Evolutionary conservation across 176 grass and related monocot genomes (phyloP).

Genomic region (Neostapfia colusana): DNA sequence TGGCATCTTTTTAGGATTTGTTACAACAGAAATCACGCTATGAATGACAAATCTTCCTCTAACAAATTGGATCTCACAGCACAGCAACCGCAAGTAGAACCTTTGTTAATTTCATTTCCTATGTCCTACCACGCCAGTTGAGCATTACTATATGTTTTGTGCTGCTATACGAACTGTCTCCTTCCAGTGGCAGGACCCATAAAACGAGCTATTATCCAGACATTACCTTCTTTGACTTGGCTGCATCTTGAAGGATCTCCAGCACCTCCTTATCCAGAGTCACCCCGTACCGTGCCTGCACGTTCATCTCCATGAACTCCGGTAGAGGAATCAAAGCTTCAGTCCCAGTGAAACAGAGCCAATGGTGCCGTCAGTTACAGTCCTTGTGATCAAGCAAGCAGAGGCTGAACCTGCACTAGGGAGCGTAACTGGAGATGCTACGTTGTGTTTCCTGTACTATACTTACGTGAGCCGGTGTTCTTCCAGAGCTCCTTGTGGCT

Average conservation of each 20-base stretch:
- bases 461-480: slow-evolving; percentile 55
- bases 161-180: no score
- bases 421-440: not conserved
- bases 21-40: slow-evolving; percentile 9
- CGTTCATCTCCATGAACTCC: slow-evolving; percentile 83
- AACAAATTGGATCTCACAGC: not conserved
- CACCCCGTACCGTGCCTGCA: slow-evolving; percentile 55
- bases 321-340: slow-evolving; percentile 78
- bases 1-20: not conserved
- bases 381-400: no score
- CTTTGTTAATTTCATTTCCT: no score
- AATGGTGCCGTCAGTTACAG: not conserved
- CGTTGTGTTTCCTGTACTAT: not conserved
- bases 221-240: slow-evolving; percentile 66
- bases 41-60: not conserved
- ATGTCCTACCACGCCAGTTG: no score
- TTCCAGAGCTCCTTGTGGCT: slow-evolving; percentile 75
- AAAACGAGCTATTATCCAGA: not conserved
- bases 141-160: not conserved
- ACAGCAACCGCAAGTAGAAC: not conserved
- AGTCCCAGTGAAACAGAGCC: slow-evolving; percentile 10
- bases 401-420: not conserved
- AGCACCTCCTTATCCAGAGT: slow-evolving; percentile 60
- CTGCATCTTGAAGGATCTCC: slow-evolving; percentile 55
- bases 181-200: no score